Percentiles rank a stretch among this genome's conserved stretches.
Evolutionary conservation across 768 basidiomycete species (phyloP).

Genomic region (Lactarius hatsudake): DNA sequence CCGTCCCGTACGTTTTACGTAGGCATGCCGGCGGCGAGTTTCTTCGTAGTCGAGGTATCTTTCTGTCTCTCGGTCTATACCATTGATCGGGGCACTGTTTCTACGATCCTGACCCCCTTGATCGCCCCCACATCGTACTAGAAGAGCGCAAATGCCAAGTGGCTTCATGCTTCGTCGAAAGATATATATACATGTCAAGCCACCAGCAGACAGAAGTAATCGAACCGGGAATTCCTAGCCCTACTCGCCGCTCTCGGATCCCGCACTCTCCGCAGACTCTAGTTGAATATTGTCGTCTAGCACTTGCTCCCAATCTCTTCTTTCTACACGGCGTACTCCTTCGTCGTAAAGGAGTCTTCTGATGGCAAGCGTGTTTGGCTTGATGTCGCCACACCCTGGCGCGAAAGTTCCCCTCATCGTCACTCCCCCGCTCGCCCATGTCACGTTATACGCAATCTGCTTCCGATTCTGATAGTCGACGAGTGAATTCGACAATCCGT

Average conservation of each 20-base stretch:
- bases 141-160: not conserved
- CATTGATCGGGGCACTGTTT: not conserved
- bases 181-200: not conserved
- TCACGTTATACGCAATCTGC: constrained; percentile 17
- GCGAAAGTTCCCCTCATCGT: constrained; percentile 19
- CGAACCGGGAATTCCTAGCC: not conserved
- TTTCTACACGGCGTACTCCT: constrained; percentile 3
- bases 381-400: constrained; percentile 19
- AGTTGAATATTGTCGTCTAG: not conserved
- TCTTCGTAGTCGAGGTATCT: not conserved
- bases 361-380: constrained; percentile 16
- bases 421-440: constrained; percentile 8
- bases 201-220: not conserved
- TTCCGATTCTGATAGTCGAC: constrained; percentile 8
- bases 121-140: not conserved
- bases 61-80: not conserved
- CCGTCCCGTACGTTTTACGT: not conserved
- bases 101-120: not conserved
- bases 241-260: not conserved
- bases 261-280: not conserved
- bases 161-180: not conserved
- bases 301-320: constrained; percentile 10
- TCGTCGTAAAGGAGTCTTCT: constrained; percentile 19
- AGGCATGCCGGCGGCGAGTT: not conserved
- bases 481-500: not conserved